Evolutionary conservation across 495 filamentous ascomycete genomes (phyloP).

Genomic region (Gamarada debralockiae): DNA sequence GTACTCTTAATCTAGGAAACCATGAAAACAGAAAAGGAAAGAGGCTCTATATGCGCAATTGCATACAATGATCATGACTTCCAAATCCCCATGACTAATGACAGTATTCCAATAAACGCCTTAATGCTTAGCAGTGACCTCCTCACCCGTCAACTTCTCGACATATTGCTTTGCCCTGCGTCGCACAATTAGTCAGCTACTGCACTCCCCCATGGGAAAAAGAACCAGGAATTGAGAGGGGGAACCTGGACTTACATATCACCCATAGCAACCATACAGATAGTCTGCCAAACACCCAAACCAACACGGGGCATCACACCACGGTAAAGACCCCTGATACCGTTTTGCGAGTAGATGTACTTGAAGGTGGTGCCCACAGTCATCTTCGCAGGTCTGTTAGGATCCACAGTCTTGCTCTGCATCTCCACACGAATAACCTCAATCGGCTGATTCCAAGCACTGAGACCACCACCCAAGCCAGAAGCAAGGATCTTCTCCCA

Average conservation of each 20-base stretch:
- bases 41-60: constrained; percentile 27
- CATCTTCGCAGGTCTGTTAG: constrained; percentile 97
- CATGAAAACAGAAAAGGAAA: constrained; percentile 27
- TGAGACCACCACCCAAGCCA: constrained; percentile 85
- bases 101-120: constrained; percentile 7
- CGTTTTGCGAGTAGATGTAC: constrained; percentile 90
- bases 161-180: constrained; percentile 93
- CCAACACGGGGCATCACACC: constrained; percentile 93
- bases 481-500: constrained; percentile 88
- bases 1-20: constrained; percentile 29
- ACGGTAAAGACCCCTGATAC: constrained; percentile 90
- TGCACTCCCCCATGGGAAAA: neutral
- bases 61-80: neutral
- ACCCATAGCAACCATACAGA: constrained; percentile 99
- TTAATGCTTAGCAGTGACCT: constrained; percentile 97
- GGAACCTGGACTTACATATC: constrained; percentile 73
- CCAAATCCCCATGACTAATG: neutral
- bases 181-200: neutral
- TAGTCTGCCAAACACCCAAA: constrained; percentile 96
- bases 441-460: constrained; percentile 99
- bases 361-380: constrained; percentile 88
- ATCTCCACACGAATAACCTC: constrained; percentile 99
- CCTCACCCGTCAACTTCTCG: constrained; percentile 92
- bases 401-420: constrained; percentile 97
- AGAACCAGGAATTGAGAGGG: neutral